Evolutionary conservation across 352 stramenopile genomes (phyloP).

Genomic region (Nothophytophthora sp.): DNA sequence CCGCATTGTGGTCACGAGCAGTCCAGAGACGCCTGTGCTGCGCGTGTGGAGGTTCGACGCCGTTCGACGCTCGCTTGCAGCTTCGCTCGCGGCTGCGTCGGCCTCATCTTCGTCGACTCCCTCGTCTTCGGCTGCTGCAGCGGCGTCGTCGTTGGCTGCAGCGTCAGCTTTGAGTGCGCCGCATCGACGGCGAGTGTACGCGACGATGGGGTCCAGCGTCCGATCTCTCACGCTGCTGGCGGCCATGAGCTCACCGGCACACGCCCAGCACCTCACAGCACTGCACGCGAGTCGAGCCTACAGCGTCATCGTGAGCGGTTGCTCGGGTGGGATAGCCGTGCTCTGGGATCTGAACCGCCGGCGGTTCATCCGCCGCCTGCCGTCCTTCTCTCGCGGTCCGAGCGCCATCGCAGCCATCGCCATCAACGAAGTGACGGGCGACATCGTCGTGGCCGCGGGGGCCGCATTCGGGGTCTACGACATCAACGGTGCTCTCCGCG

Average conservation of each 20-base stretch:
- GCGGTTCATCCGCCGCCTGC: slow-evolving; percentile 48
- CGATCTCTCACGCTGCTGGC: slow-evolving; percentile 45
- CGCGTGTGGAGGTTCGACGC: slow-evolving; percentile 55
- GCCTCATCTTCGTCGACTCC: slow-evolving; percentile 18
- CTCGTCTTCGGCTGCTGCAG: slow-evolving; percentile 29
- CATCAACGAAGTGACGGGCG: slow-evolving; percentile 68
- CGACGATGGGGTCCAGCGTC: slow-evolving; percentile 22
- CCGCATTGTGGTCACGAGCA: slow-evolving; percentile 57
- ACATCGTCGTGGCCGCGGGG: slow-evolving; percentile 57
- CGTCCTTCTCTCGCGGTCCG: slow-evolving; percentile 9
- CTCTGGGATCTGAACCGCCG: slow-evolving; percentile 79
- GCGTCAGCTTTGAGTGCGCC: slow-evolving; percentile 28
- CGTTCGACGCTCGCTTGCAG: slow-evolving; percentile 20
- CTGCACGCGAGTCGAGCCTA: slow-evolving; percentile 61
- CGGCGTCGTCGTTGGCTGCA: slow-evolving; percentile 25
- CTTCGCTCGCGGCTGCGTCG: slow-evolving; percentile 23
- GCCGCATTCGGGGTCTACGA: slow-evolving; percentile 63
- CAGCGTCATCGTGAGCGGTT: slow-evolving; percentile 69
- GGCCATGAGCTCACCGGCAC: slow-evolving; percentile 44
- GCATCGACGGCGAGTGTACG: slow-evolving; percentile 24
- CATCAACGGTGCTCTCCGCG: slow-evolving; percentile 60
- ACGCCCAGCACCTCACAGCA: slow-evolving; percentile 42
- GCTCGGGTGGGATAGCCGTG: slow-evolving; percentile 46
- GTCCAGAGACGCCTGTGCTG: slow-evolving; percentile 40
- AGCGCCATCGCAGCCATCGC: slow-evolving; percentile 41